phyloP scores from a whole-genome alignment of 2,329 filamentous ascomycete genomes.

The Graphilbum ipis-grandicollis region DNA sequence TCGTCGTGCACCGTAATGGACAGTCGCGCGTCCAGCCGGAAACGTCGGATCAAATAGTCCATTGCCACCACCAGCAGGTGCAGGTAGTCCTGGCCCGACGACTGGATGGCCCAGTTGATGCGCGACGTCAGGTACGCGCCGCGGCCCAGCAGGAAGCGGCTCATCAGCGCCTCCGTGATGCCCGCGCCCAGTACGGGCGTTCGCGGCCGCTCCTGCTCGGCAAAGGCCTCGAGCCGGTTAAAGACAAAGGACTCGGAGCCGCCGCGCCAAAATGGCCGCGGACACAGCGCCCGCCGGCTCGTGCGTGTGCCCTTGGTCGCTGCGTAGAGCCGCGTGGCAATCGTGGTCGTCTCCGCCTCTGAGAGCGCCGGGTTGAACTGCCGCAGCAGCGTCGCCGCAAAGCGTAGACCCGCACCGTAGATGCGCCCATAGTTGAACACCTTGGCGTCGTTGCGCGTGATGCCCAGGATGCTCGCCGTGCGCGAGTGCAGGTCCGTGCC shows the following conservation, averaged over 20 bases:
- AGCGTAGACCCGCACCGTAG: constrained; percentile 92
- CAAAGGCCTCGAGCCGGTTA: constrained; percentile 95
- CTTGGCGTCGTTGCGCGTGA: constrained; percentile 88
- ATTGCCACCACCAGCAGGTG: constrained; percentile 86
- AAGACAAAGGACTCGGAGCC: constrained; percentile 97
- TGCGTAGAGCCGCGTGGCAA: constrained; percentile 66
- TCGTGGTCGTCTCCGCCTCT: constrained; percentile 59
- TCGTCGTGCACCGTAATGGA: constrained; percentile 95
- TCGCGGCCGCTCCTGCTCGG: constrained; percentile 76
- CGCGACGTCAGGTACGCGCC: constrained; percentile 88
- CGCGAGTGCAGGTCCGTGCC: constrained; percentile 91
- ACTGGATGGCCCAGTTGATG: constrained; percentile 99
- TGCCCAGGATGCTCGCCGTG: constrained; percentile 80
- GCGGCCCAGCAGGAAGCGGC: constrained; percentile 69
- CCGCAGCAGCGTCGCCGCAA: constrained; percentile 72
- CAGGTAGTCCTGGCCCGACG: constrained; percentile 89
- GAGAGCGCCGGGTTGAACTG: constrained; percentile 83
- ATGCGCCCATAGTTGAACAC: constrained; percentile 98
- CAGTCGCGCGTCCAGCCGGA: constrained; percentile 69
- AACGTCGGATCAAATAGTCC: constrained; percentile 80
- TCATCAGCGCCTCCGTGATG: constrained; percentile 90
- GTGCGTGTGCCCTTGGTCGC: constrained; percentile 86
- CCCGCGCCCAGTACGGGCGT: constrained; percentile 88
- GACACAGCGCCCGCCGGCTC: constrained; percentile 50
- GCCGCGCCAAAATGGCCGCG: constrained; percentile 78